Evolutionary conservation across 805 yeast species (phyloP).

Genomic region (Teunomyces kruisii): DNA sequence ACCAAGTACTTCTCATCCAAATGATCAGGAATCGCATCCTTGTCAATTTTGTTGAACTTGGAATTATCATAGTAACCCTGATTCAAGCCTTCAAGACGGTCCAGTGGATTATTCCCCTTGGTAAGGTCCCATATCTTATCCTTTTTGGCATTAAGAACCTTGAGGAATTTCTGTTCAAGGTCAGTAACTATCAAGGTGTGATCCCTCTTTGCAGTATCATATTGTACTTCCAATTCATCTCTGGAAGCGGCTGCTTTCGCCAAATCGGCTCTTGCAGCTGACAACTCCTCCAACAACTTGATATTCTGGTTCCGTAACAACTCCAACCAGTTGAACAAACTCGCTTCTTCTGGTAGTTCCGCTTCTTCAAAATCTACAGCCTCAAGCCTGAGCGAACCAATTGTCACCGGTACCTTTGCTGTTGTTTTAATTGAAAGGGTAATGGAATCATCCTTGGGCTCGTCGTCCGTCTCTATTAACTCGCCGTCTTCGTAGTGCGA

Average conservation of each 20-base stretch:
- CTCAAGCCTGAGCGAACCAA: constrained; percentile 22
- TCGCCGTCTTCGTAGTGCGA: constrained; percentile 6
- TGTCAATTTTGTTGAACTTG: constrained; percentile 16
- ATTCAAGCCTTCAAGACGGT: constrained; percentile 16
- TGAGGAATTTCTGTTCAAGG: constrained; percentile 26
- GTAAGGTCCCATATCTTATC: constrained; percentile 28
- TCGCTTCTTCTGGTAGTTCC: constrained; percentile 12
- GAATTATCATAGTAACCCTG: constrained; percentile 12
- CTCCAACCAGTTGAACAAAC: constrained; percentile 28
- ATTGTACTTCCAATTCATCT: constrained; percentile 11
- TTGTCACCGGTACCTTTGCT: constrained; percentile 24
- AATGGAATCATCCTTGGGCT: constrained; percentile 8
- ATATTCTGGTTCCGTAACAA: constrained; percentile 16
- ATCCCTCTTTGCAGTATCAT: constrained; percentile 13
- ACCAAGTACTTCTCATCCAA: constrained; percentile 16
- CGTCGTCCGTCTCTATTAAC: constrained; percentile 9
- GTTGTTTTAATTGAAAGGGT: constrained; percentile 17
- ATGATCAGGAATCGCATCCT: constrained; percentile 17
- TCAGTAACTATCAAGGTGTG: constrained; percentile 21
- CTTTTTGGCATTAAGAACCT: constrained; percentile 29
- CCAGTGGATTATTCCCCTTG: constrained; percentile 5
- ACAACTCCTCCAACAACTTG: constrained; percentile 5
- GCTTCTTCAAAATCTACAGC: constrained; percentile 18
- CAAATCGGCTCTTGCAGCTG: not conserved
- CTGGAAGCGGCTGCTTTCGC: constrained; percentile 4